phyloP scores from a whole-genome alignment of 768 basidiomycete species.

The Royoungia palumana region DNA sequence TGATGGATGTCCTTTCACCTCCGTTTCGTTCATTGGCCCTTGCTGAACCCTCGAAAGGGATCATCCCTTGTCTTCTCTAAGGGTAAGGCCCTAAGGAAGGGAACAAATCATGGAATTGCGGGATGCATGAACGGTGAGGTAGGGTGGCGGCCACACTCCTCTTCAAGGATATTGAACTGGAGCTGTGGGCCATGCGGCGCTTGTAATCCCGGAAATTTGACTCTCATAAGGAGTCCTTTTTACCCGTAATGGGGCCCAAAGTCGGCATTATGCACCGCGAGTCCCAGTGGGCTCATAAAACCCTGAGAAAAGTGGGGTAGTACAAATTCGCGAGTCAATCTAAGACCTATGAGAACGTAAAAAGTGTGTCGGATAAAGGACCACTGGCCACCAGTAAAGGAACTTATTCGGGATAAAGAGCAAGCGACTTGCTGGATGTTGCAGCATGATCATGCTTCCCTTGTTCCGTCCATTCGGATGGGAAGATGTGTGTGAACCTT shows the following conservation, averaged over 20 bases:
- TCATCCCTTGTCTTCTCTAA: conserved; percentile 44
- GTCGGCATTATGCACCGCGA: not conserved
- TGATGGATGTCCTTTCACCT: conserved; percentile 77
- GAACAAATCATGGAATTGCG: too few species aligned
- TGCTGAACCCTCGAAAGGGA: conserved; percentile 41
- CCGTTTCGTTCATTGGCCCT: conserved; percentile 59
- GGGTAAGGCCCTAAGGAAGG: not conserved
- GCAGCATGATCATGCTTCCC: too few species aligned
- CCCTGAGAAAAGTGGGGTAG: conserved; percentile 41
- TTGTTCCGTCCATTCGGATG: too few species aligned
- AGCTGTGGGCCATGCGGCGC: conserved; percentile 35
- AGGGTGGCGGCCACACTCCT: too few species aligned
- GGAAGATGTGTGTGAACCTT: too few species aligned
- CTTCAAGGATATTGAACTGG: too few species aligned
- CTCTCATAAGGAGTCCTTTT: conserved; percentile 74
- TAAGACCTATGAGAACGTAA: conserved; percentile 50
- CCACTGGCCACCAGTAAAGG: too few species aligned
- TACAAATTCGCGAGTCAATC: conserved; percentile 49
- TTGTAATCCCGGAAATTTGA: conserved; percentile 70
- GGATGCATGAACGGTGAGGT: conserved; percentile 13
- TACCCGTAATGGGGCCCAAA: conserved; percentile 47
- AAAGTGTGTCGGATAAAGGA: too few species aligned
- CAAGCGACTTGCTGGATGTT: too few species aligned
- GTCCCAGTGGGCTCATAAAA: not conserved
- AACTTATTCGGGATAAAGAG: too few species aligned